Percentiles rank a stretch among this genome's conserved stretches.
Evolutionary conservation across 83 land plant genomes (phyloP).

Genomic region (Isoetes engelmannii): DNA sequence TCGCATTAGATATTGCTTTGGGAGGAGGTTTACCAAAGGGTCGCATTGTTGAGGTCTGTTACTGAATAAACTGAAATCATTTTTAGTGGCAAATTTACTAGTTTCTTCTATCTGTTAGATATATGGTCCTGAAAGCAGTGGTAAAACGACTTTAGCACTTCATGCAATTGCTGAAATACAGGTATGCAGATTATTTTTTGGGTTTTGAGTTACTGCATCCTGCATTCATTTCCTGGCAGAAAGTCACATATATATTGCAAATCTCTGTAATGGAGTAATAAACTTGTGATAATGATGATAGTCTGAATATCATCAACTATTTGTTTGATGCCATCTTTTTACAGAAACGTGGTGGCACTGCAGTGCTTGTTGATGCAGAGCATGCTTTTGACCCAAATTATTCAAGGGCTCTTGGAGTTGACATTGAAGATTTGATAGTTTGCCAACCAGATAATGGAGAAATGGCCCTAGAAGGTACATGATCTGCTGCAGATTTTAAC

Average conservation of each 20-base stretch:
- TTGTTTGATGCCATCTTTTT: no score
- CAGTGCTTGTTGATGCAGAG: conserved; percentile 97
- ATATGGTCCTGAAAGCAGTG: conserved; percentile 98
- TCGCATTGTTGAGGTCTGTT: conserved; percentile 82
- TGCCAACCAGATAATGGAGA: conserved; percentile 97
- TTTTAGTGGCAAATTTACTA: no score
- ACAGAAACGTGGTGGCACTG: conserved; percentile 84
- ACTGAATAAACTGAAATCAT: no score
- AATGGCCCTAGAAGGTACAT: conserved; percentile 87
- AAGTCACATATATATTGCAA: no score
- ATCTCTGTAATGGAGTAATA: no score
- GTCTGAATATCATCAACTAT: no score
- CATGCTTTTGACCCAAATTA: conserved; percentile 95
- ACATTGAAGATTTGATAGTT: conserved; percentile 86
- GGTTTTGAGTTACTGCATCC: no score
- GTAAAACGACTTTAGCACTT: conserved; percentile 89
- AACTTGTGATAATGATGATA: no score
- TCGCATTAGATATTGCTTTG: conserved; percentile 79
- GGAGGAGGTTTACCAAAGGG: conserved; percentile 96
- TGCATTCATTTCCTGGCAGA: no score
- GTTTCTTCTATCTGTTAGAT: conserved; percentile 32
- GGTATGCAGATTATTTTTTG: conserved; percentile 31
- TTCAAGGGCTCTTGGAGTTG: conserved; percentile 84
- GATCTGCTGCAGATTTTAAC: no score
- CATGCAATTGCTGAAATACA: conserved; percentile 98